These are phyloP conservation scores for Hypoxylon subgilvum DNA, from an alignment of 495 filamentous ascomycete genomes.

Conservation along the genomic window DNA sequence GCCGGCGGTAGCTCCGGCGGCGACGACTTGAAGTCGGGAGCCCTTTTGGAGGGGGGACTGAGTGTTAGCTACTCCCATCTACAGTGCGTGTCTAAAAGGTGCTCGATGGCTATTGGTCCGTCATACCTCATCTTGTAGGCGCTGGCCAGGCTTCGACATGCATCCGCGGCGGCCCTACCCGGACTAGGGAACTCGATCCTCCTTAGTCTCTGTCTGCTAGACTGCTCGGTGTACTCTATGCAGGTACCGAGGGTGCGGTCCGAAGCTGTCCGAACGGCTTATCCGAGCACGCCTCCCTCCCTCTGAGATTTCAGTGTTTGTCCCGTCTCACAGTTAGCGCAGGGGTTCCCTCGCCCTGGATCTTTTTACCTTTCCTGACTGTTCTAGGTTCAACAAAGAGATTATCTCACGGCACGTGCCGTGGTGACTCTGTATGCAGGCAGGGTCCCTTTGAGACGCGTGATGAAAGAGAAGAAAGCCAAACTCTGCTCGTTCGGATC, in stretches of 20 bases:
- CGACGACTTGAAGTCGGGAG: conserved; percentile 77
- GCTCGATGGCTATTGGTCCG: not conserved
- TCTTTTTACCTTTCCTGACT: no score
- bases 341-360: not conserved
- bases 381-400: no score
- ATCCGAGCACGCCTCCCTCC: no score
- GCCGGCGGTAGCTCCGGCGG: conserved; percentile 86
- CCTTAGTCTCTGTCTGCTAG: no score
- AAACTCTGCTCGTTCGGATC: conserved; percentile 1
- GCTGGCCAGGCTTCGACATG: conserved; percentile 75
- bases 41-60: conserved; percentile 57
- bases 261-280: no score
- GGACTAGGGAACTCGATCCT: conserved; percentile 10
- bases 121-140: conserved; percentile 86
- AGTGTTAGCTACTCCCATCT: not conserved
- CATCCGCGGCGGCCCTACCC: conserved; percentile 52
- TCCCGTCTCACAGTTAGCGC: not conserved
- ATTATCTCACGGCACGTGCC: conserved; percentile 14
- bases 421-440: not conserved
- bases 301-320: no score
- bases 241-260: no score
- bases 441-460: conserved; percentile 6
- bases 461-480: not conserved
- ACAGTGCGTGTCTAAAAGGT: not conserved
- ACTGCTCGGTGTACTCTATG: no score